Percentiles rank a stretch among this genome's conserved stretches.
Evolutionary conservation across 371 early-diverging fungal species (phyloP).

Genomic region (Coemansia sp.): DNA sequence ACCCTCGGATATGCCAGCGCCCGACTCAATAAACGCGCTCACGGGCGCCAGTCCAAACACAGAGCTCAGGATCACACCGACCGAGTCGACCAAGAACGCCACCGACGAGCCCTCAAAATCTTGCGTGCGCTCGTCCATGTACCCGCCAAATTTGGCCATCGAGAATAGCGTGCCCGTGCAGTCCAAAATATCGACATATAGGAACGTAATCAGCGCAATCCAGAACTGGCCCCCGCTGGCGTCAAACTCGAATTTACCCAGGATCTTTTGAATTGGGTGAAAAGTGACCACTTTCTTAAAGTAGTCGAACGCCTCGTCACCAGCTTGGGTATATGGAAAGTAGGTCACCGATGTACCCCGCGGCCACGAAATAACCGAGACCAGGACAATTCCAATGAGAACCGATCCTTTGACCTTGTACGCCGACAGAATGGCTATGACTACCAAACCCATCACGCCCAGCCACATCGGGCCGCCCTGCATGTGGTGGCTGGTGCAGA

Average conservation of each 20-base stretch:
- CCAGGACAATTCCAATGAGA: conserved; percentile 67
- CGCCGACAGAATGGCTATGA: conserved; percentile 64
- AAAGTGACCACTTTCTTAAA: conserved; percentile 72
- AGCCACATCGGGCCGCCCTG: conserved; percentile 69
- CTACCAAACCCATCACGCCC: conserved; percentile 70
- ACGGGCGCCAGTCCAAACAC: conserved; percentile 72
- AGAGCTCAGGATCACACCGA: conserved; percentile 65
- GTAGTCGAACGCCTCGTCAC: conserved; percentile 65
- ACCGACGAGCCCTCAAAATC: conserved; percentile 73
- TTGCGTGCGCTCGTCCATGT: conserved; percentile 65
- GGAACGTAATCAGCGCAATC: conserved; percentile 77
- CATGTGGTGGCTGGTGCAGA: conserved; percentile 63
- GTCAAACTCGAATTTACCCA: conserved; percentile 66
- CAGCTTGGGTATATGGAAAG: conserved; percentile 67
- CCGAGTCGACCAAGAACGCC: conserved; percentile 74
- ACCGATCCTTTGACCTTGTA: conserved; percentile 74
- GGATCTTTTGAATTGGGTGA: conserved; percentile 61
- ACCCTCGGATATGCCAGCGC: conserved; percentile 79
- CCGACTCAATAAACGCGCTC: conserved; percentile 78
- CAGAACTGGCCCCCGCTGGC: conserved; percentile 64
- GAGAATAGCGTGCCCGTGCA: conserved; percentile 78
- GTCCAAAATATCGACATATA: conserved; percentile 81
- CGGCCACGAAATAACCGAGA: conserved; percentile 57
- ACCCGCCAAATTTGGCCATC: conserved; percentile 81
- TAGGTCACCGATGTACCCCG: conserved; percentile 65